These are phyloP conservation scores for Leccinum incarnatum DNA, from an alignment of 768 basidiomycete species.

Conservation along the genomic window DNA sequence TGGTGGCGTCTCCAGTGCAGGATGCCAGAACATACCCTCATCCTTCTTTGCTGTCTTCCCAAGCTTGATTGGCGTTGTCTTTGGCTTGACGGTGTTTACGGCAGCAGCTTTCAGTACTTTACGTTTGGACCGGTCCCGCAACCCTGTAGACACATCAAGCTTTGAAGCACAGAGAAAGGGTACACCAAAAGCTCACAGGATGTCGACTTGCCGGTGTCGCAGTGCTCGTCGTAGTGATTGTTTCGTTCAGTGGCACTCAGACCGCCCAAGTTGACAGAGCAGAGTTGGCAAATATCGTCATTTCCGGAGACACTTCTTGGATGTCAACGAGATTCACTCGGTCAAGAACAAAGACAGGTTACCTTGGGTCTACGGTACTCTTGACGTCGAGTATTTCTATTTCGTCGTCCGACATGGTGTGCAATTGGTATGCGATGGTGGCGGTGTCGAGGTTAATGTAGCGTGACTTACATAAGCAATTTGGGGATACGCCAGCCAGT, in stretches of 20 bases:
- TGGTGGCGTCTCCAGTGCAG: slow-evolving; percentile 42
- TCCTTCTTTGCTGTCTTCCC: slow-evolving; percentile 11
- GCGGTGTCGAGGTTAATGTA: slow-evolving; percentile 1
- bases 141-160: slow-evolving; percentile 12
- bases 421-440: slow-evolving; percentile 4
- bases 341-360: neutral
- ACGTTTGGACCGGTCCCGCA: neutral
- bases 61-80: slow-evolving; percentile 2
- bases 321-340: neutral
- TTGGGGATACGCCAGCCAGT: slow-evolving; percentile 19
- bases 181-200: slow-evolving; percentile 2
- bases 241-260: slow-evolving; percentile 40
- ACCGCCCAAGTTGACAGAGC: slow-evolving; percentile 39
- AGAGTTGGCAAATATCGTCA: slow-evolving; percentile 49
- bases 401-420: slow-evolving; percentile 25
- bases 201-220: slow-evolving; percentile 23
- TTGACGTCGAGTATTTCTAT: slow-evolving; percentile 26
- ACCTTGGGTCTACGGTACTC: slow-evolving; percentile 11
- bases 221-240: slow-evolving; percentile 56
- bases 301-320: slow-evolving; percentile 12
- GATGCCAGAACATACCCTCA: slow-evolving; percentile 65
- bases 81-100: neutral
- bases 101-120: slow-evolving; percentile 16
- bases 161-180: neutral
- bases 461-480: slow-evolving; percentile 24